Evolutionary conservation across 805 yeast genomes (phyloP).

Genomic region (Starmerella floris): DNA sequence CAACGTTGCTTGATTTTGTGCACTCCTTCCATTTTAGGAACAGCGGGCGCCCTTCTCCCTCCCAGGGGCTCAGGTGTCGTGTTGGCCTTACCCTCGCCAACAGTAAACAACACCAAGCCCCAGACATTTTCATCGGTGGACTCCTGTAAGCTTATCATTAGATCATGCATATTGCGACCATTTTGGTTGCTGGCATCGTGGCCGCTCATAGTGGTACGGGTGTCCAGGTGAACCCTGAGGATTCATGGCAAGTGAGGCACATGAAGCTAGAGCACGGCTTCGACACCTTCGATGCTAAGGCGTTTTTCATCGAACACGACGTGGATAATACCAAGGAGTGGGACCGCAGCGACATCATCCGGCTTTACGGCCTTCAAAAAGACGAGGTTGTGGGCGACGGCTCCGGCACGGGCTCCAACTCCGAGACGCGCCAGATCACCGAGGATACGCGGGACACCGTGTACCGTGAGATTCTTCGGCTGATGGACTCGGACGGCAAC

Average conservation of each 20-base stretch:
- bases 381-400: conserved; percentile 73
- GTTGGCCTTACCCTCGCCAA: background rate
- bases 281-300: conserved; percentile 56
- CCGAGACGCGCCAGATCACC: conserved; percentile 44
- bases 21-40: no score
- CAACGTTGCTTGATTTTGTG: no score
- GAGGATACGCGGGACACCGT: conserved; percentile 43
- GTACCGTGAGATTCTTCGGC: conserved; percentile 37
- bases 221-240: conserved; percentile 12
- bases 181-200: background rate
- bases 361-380: conserved; percentile 67
- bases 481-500: conserved; percentile 57
- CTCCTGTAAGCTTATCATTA: no score
- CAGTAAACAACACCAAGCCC: no score
- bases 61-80: no score
- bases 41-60: no score
- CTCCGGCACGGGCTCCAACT: conserved; percentile 75
- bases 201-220: background rate
- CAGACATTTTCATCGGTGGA: no score
- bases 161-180: background rate
- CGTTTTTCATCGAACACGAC: conserved; percentile 76
- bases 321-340: conserved; percentile 35
- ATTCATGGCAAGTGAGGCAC: conserved; percentile 40
- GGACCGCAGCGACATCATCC: conserved; percentile 59
- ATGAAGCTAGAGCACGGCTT: conserved; percentile 80